phyloP scores from a whole-genome alignment of 441 rosid species.

The Flueggea neowawraea region DNA sequence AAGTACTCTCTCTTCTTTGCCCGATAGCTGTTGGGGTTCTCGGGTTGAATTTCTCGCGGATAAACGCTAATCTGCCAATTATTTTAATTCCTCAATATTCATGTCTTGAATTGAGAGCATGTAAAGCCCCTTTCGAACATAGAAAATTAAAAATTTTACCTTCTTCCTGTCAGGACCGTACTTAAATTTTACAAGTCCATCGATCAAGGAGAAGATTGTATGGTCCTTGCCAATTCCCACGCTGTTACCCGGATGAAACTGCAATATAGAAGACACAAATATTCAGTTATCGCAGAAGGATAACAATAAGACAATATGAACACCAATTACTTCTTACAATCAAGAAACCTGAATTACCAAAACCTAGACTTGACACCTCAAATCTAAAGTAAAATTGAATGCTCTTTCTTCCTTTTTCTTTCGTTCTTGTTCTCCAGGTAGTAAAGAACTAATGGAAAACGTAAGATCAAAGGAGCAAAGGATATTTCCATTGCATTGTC shows the following conservation, averaged over 20 bases:
- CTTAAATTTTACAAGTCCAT: slow-evolving; percentile 91
- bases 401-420: no score
- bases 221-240: slow-evolving; percentile 93
- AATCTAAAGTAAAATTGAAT: no score
- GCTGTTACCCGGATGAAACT: slow-evolving; percentile 91
- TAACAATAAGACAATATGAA: not conserved
- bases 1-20: slow-evolving; percentile 81
- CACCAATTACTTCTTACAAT: not conserved
- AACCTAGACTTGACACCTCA: no score
- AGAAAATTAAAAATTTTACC: slow-evolving; percentile 31
- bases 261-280: slow-evolving; percentile 8
- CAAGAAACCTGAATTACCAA: no score
- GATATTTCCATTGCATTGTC: no score
- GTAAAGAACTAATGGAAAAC: no score
- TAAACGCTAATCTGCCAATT: slow-evolving; percentile 67
- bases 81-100: not conserved
- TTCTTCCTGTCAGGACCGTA: slow-evolving; percentile 82
- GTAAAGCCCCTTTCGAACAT: not conserved
- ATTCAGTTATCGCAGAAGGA: not conserved
- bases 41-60: slow-evolving; percentile 70
- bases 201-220: slow-evolving; percentile 82
- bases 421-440: no score
- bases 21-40: slow-evolving; percentile 84
- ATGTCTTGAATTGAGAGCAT: no score
- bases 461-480: no score